Evolutionary conservation across 257 asterid species (phyloP), one percentile per base, ranked within the genome.

Genomic region (Verbena officinalis): DNA sequence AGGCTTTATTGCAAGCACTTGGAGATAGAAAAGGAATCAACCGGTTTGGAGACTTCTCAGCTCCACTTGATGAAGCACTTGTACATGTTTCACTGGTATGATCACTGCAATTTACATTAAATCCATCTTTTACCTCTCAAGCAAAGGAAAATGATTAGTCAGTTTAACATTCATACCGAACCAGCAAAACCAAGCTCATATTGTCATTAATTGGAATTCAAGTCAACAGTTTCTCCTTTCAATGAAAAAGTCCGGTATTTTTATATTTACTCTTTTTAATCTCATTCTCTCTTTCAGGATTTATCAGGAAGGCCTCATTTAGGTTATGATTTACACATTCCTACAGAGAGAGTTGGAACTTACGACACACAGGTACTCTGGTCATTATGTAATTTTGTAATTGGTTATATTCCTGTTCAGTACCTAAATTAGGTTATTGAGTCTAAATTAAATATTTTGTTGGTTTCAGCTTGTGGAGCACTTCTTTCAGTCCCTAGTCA

Each of bases 31-130:
- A 80, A 69, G 99, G 99, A 76, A 90, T 90, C 65, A 83, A 84
- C 61, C 85, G 96, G 50, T 90, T 94, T 45, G 97, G 99, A 67
- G 95, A 90, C 82, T 94, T 94, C 80, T 83, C 99, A n/a, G 96
- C 96, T 65, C 97, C 97, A 43, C 96, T 94, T 27, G 99, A 86
- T 65, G 99, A 94, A 82, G 96, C 99, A 55, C 88, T 88, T 40
- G 82, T 94, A 23, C 99, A 90, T 64, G 97, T 94, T 70, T 75
- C 95, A 56, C 79, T 94, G 90, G 99, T 93, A 90, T 48, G 84
- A 33, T 48, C 21, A 63, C 62, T 22, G 19, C 50, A 24, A 36
- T 19, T 8, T 34, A 59, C 22, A 53, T 39, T 23, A 51, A 36
- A 16, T 9, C 11, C n/a, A 42, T 13, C 16, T 43, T 30, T 42